phyloP scores from a whole-genome alignment of 495 filamentous ascomycete species.

The Hypoxylon perforatum region DNA sequence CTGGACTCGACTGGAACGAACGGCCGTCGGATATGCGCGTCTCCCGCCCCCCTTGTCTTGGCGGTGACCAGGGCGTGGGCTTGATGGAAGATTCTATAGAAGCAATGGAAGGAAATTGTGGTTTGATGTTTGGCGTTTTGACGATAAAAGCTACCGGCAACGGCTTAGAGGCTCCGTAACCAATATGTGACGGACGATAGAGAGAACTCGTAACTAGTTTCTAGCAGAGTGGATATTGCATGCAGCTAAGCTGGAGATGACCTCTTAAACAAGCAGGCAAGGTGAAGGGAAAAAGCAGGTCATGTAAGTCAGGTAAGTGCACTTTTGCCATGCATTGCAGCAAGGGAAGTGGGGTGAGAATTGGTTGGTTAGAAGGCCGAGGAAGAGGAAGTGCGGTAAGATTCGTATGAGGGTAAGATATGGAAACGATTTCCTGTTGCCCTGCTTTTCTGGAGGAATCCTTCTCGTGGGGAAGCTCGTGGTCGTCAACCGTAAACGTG shows the following conservation, averaged over 20 bases:
- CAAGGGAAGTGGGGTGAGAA: conserved; percentile 27
- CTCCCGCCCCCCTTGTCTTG: conserved; percentile 18
- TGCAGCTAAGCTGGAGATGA: conserved; percentile 32
- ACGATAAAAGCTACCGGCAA: conserved; percentile 4
- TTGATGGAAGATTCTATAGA: conserved; percentile 23
- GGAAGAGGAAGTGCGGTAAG: too few relatives aligned
- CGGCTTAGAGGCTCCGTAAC: conserved; percentile 24
- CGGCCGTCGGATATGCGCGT: conserved; percentile 23
- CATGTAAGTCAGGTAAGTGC: conserved; percentile 30
- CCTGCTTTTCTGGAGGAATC: conserved; percentile 17
- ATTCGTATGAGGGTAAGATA: conserved; percentile 25
- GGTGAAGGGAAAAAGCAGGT: conserved; percentile 29
- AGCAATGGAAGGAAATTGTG: neutral
- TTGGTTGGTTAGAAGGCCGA: conserved; percentile 18
- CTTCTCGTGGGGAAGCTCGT: neutral
- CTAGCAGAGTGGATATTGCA: conserved; percentile 24
- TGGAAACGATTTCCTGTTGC: conserved; percentile 12
- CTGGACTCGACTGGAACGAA: conserved; percentile 24
- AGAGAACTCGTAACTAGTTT: conserved; percentile 26
- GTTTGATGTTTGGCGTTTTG: conserved; percentile 1
- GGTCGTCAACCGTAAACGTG: conserved; percentile 19
- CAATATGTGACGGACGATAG: conserved; percentile 21
- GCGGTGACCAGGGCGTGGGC: conserved; percentile 7
- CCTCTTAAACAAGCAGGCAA: conserved; percentile 37
- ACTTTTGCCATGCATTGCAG: conserved; percentile 39